phyloP scores from a whole-genome alignment of 345 rosid genomes.

The Eucalyptus fibrosa region DNA sequence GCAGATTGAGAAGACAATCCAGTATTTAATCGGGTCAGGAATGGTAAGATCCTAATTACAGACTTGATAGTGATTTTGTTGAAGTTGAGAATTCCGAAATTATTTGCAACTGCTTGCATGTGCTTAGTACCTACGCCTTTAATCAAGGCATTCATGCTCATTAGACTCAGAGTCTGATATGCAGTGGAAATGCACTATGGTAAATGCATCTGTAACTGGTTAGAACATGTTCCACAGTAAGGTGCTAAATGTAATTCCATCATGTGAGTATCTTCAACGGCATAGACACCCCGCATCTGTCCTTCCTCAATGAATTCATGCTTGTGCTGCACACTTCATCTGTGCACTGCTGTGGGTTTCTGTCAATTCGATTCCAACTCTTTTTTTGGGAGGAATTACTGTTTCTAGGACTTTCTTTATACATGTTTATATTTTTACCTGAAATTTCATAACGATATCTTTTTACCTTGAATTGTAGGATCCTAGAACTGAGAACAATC shows the following conservation, averaged over 20 bases:
- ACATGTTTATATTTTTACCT: neutral
- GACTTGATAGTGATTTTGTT: neutral
- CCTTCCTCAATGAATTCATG: neutral
- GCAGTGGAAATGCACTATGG: neutral
- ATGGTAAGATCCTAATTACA: conserved; percentile 36
- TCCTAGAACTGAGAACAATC: conserved; percentile 73
- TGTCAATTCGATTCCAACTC: neutral
- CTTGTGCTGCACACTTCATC: neutral
- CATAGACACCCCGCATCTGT: neutral
- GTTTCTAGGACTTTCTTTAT: neutral
- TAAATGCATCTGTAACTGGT: neutral
- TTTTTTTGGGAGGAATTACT: neutral
- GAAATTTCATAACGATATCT: neutral
- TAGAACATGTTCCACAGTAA: neutral
- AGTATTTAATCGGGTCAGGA: conserved; percentile 62
- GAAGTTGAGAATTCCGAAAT: neutral
- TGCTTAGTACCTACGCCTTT: neutral
- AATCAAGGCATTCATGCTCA: neutral
- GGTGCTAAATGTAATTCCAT: neutral
- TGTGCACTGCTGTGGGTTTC: neutral
- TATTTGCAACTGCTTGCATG: neutral
- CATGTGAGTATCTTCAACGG: neutral
- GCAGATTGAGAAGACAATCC: conserved; percentile 64
- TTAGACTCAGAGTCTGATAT: neutral
- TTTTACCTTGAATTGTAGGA: conserved; percentile 28